Evolutionary conservation across 148 eudicot species (phyloP).

Genomic region (Suaeda aralocaspica): DNA sequence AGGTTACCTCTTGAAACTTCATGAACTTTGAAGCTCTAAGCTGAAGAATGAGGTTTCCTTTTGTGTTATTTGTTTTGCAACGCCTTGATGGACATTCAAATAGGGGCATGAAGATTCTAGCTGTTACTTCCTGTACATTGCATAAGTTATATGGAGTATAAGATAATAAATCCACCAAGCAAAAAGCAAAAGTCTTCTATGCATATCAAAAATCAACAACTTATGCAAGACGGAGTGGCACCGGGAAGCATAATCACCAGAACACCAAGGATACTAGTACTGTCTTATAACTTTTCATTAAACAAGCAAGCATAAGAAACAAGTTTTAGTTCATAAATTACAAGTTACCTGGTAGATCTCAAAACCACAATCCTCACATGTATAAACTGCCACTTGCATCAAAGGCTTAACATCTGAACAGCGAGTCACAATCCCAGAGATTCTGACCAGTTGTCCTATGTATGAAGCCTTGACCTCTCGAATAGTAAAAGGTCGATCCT

Average conservation of each 20-base stretch:
- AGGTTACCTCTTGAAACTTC: constrained; percentile 87
- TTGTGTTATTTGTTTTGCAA: constrained; percentile 60
- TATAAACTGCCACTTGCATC: constrained; percentile 97
- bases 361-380: constrained; percentile 97
- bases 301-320: not conserved
- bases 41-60: constrained; percentile 93
- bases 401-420: constrained; percentile 98
- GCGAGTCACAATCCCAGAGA: constrained; percentile 95
- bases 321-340: not conserved
- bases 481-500: constrained; percentile 83
- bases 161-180: not conserved
- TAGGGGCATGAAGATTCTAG: constrained; percentile 91
- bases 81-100: constrained; percentile 90
- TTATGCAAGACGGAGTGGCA: not conserved
- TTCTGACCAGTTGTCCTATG: constrained; percentile 88
- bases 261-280: not conserved
- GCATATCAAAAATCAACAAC: not conserved
- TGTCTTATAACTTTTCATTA: not conserved
- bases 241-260: not conserved
- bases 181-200: not conserved
- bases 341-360: constrained; percentile 90
- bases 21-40: constrained; percentile 94
- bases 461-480: constrained; percentile 93
- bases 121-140: constrained; percentile 80
- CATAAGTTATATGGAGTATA: constrained; percentile 11